A percentile compares a stretch with the other conserved stretches of the same genome.
Conservation (phyloP, 352 stramenopile genomes). For the Pythium volutum region DNA sequence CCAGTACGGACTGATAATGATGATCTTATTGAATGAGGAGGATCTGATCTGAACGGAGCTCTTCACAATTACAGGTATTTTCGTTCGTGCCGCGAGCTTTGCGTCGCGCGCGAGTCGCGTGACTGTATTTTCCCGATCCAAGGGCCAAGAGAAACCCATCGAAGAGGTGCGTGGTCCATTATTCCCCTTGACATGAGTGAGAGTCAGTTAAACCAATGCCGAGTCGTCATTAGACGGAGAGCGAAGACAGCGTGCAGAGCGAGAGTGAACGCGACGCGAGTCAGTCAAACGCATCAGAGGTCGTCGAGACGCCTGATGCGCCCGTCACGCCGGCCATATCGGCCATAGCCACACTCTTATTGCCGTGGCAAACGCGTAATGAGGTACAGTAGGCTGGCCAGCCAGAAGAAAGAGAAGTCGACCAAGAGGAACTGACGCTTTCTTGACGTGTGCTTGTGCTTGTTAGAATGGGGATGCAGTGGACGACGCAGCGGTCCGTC, state of each 20-base stretch:
- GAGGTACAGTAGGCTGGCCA: slow-evolving; percentile 9
- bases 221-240: neutral
- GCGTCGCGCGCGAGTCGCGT: slow-evolving; percentile 18
- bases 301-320: neutral
- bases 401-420: no score
- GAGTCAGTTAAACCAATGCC: neutral
- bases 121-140: slow-evolving; percentile 12
- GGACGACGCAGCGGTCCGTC: slow-evolving; percentile 37
- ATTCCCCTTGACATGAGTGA: neutral
- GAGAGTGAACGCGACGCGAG: slow-evolving; percentile 28
- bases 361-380: slow-evolving; percentile 49
- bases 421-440: neutral
- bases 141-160: slow-evolving; percentile 5
- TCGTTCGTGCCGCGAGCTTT: slow-evolving; percentile 15
- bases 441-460: neutral
- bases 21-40: no score
- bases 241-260: neutral
- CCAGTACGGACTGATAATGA: neutral
- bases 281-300: slow-evolving; percentile 6
- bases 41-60: no score
- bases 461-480: slow-evolving; percentile 27
- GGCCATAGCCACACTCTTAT: no score
- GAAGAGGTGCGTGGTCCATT: slow-evolving; percentile 2
- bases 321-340: no score
- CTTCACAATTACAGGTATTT: slow-evolving; percentile 9